phyloP scores from a whole-genome alignment of 805 yeast genomes.

The Soucietia sequanensis region DNA sequence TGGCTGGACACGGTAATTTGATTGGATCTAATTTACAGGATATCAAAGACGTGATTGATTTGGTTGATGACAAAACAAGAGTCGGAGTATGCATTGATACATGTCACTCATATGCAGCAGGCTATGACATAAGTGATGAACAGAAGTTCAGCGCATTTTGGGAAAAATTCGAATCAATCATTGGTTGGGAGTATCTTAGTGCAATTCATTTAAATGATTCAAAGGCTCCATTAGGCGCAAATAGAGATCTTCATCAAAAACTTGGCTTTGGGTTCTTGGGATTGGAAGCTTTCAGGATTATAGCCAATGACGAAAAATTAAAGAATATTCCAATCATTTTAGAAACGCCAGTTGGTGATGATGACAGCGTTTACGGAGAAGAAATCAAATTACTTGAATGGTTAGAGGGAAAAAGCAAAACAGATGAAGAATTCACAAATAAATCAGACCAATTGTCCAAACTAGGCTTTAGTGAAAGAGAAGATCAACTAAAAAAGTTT shows the following conservation, averaged over 20 bases:
- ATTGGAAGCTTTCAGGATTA: conserved; percentile 73
- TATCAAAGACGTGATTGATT: conserved; percentile 66
- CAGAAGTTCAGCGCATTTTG: conserved; percentile 65
- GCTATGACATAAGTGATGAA: conserved; percentile 75
- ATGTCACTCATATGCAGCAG: conserved; percentile 96
- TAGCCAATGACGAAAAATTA: conserved; percentile 68
- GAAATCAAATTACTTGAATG: conserved; percentile 84
- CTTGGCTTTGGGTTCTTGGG: conserved; percentile 90
- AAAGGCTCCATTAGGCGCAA: conserved; percentile 87
- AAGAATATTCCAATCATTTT: conserved; percentile 72
- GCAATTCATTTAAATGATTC: conserved; percentile 94
- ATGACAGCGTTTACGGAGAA: conserved; percentile 67
- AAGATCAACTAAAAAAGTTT: conserved; percentile 63
- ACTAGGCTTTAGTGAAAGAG: conserved; percentile 67
- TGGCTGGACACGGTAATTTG: conserved; percentile 96
- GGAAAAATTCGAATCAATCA: conserved; percentile 65
- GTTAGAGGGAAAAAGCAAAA: conserved; percentile 57
- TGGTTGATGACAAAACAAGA: conserved; percentile 76
- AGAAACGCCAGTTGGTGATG: conserved; percentile 79
- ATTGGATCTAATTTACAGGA: conserved; percentile 84
- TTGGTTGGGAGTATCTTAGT: conserved; percentile 73
- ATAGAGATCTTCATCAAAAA: conserved; percentile 87
- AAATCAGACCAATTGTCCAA: conserved; percentile 51
- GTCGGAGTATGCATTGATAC: conserved; percentile 98
- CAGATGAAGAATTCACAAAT: conserved; percentile 53